Conservation (phyloP, 305 asterid species). For the Solanum hybrid region DNA sequence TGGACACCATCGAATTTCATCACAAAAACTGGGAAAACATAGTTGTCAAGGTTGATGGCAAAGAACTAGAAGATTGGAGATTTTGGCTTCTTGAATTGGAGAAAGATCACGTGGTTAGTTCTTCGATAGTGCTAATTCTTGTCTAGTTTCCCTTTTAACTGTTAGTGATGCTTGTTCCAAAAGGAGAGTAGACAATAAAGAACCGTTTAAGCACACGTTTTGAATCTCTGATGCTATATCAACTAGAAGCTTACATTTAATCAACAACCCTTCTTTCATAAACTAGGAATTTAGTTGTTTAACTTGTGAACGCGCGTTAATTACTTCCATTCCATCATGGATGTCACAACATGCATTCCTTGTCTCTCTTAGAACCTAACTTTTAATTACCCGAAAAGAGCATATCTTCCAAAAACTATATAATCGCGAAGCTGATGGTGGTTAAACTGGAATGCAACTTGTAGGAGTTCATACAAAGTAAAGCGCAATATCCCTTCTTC, state of each 20-base stretch:
- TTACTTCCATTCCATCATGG: not conserved
- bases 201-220: not conserved
- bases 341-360: not conserved
- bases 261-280: not conserved
- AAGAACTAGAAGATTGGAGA: conserved; percentile 68
- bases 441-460: not conserved
- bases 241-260: not conserved
- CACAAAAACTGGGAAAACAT: conserved; percentile 62
- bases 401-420: not conserved
- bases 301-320: not conserved
- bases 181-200: not conserved
- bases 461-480: not conserved
- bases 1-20: conserved; percentile 71
- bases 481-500: not conserved
- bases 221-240: not conserved
- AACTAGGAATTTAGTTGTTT: not conserved
- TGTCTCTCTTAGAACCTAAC: not conserved
- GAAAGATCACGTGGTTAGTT: conserved; percentile 50
- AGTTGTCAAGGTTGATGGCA: conserved; percentile 53
- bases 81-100: conserved; percentile 63
- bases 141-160: not conserved
- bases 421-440: not conserved
- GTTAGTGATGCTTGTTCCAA: not conserved
- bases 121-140: not conserved
- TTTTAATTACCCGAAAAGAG: not conserved